These are phyloP conservation scores for Coemansia sp. DNA, from an alignment of 192 early-diverging fungal genomes.

Conservation along the genomic window DNA sequence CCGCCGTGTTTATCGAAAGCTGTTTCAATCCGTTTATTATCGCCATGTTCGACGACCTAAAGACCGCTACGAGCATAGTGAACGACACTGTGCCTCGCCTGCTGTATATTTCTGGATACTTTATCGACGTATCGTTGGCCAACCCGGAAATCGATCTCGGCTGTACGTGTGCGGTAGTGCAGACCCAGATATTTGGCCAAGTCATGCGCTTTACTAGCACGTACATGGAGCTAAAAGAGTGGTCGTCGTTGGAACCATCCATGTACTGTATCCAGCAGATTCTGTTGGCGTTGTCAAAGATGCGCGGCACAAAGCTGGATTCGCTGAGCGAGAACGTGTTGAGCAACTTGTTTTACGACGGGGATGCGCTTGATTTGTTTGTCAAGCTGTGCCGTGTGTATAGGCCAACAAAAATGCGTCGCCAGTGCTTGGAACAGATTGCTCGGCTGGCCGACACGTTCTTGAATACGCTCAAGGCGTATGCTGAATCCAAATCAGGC, in stretches of 20 bases:
- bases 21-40: constrained; percentile 47
- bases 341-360: constrained; percentile 53
- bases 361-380: constrained; percentile 49
- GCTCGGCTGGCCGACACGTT: constrained; percentile 42
- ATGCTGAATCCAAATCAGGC: constrained; percentile 24
- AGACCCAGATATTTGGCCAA: constrained; percentile 38
- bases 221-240: constrained; percentile 39
- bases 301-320: constrained; percentile 43
- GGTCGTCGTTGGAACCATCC: constrained; percentile 31
- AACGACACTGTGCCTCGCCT: constrained; percentile 25
- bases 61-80: constrained; percentile 14
- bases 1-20: constrained; percentile 42
- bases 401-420: constrained; percentile 30
- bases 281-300: constrained; percentile 29
- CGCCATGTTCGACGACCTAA: constrained; percentile 41
- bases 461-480: constrained; percentile 22
- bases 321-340: constrained; percentile 37
- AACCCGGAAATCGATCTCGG: constrained; percentile 47
- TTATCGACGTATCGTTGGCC: constrained; percentile 48
- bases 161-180: constrained; percentile 32
- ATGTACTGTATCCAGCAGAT: constrained; percentile 53
- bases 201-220: constrained; percentile 40
- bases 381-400: constrained; percentile 40
- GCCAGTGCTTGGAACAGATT: constrained; percentile 37
- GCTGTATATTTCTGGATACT: constrained; percentile 45